Base-by-base conservation (phyloP, 73 alveolate species). In the Durusdinium trenchii region DNA sequence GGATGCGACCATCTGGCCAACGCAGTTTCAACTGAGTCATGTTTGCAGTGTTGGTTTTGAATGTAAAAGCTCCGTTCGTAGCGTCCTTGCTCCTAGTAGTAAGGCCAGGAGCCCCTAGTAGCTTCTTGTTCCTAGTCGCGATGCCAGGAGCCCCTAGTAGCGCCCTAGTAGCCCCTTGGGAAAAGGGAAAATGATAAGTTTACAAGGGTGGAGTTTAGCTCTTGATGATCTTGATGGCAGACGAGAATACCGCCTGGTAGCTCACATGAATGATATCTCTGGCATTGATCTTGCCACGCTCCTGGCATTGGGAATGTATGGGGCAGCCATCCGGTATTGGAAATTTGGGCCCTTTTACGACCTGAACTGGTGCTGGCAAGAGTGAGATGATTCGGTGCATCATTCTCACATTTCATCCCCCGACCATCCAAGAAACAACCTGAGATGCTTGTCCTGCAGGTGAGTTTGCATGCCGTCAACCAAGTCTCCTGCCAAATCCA, bases 381-480 rank as follows among this genome's bases (percentile, higher is more conserved):
- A 23, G 16, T 26, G 9, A 20, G 76, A 6, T 6, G 76, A 62
- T 62, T 23, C 40, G 38, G 38, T 40, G 32, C 18, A 26, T 35
- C 7, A 35, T 40, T 26, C 43, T 23, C 9, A 38, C 76, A 5
- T 62, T 35, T 62, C 40, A 62, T 5, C 28, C 28, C 36, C 48
- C 26, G 3, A 71, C 3, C 83, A 36, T 71, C 23, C 32, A 71
- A 16, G 40, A 83, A 16, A 46, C 9, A 45, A 47, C 47, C 71
- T 48, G 32, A 71, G 43, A 14, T 7, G 38, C 32, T 47, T 16
- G 78, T 54, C 95, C 95, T 87, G 60, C 95, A 87, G 42, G 43
- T 87, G 95, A 45, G 85, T n/a, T 48, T 87, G 95, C 95, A 87
- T 87, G 45, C 95, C 95, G 62, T 87, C 95, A 67, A 87, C 95